Evolutionary conservation across 768 basidiomycete species (phyloP), one percentile per base, ranked within the genome.

Genomic region (Psilocybe azurescens): DNA sequence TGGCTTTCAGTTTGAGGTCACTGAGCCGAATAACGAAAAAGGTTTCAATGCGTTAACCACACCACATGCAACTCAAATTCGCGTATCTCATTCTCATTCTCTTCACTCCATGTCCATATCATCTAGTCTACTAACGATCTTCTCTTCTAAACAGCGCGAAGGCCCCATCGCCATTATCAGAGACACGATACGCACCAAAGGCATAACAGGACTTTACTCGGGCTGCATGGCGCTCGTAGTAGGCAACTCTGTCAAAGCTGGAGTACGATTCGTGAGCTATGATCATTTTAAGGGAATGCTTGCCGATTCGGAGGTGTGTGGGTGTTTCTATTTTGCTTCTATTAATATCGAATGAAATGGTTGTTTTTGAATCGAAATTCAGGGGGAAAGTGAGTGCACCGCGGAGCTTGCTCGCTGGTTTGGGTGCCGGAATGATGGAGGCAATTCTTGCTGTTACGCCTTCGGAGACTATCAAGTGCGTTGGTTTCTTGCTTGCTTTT

Each of bases 401-500:
- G 5, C 78, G 89, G 38, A 95, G 94, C 77, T 82, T 99, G 33
- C 69, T 68, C 87, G 91, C 92, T 61, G 91, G 92, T 32, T 77
- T 93, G 10, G 90, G 90, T 32, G 97, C 97, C 2, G 97, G 97
- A 3, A 86, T 95, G 87, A 90, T 81, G 69, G 97, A 99, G 74
- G 94, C 97, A 0, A 73, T 98, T 20, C n/a, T 98, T 59, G 97
- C 97, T 1, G 97, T 99, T 3, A 99, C 97, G 0, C 97, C 97
- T 2, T 95, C 94, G 11, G 97, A 99, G 74, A 99, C 97, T 0
- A 97, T 99, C 81, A 99, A 99, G 97, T 96, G 53, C 46, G 91
- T 75, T 1, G 44, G 18, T 13, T 58, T 39, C 36, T 9, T 3
- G 13, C 7, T 24, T 24, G 24, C 24, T 24, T 24, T 24, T 24